Evolutionary conservation across 768 basidiomycete species (phyloP), one percentile per base, ranked within the genome.

Genomic region (Pleurotus eryngii): DNA sequence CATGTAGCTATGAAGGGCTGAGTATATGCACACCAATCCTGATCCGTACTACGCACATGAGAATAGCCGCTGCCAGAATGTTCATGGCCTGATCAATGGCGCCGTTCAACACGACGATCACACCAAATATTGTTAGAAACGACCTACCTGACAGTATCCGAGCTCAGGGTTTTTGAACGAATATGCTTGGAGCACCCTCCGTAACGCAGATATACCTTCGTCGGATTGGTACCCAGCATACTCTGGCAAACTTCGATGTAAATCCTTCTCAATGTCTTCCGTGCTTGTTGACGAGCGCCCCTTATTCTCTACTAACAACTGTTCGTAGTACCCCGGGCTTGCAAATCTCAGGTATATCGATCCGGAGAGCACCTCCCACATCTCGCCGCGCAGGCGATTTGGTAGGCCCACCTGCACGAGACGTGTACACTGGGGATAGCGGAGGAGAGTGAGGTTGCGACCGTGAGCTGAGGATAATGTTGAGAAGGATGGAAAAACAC

Each of bases 211-310:
- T 57, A 98, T 93, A 1, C 97, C 97, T 38, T 91, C 87, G 26
- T 91, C 87, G 7, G 83, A 83, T 67, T 99, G 97, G 68, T 97
- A 99, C 2, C 94, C 97, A 15, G 92, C 87, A 70, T 98, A 99
- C 68, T 99, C 97, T 0, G 97, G 97, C 56, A 99, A 74, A 75
- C 92, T 95, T 37, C 97, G 81, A 71, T 97, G 95, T 24, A 99
- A 72, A 70, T 99, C 97, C 70, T 99, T 99, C 76, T 98, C 97
- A 43, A 99, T 99, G 68, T 99, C 97, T 67, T 99, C 97, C 1
- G 95, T 96, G 62, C 93, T 93, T 7, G 90, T 90, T 49, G 81
- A 93, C 18, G 83, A 87, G 58, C 85, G 82, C 5, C 92, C 95
- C 58, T 80, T 78, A 69, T 94, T 86, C 53, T 92, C 85, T 54